Evolutionary conservation across 2,329 filamentous ascomycete genomes (phyloP).

Genomic region (Paracorniculantispora psalliotae): DNA sequence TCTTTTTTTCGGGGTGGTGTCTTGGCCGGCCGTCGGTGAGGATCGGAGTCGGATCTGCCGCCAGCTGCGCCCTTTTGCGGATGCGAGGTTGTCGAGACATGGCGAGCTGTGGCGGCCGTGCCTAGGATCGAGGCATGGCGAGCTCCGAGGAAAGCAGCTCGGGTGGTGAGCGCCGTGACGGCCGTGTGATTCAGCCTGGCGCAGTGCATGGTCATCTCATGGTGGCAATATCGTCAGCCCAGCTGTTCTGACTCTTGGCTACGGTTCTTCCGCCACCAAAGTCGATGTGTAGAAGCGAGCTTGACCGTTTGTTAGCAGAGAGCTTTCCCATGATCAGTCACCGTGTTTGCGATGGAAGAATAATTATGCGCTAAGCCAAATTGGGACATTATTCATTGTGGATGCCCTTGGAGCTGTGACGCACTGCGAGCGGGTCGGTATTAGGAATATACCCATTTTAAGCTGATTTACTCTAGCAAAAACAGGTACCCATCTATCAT

Average conservation of each 20-base stretch:
- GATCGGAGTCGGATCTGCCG: background rate
- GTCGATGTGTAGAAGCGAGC: background rate
- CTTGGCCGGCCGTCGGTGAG: background rate
- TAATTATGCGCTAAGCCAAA: background rate
- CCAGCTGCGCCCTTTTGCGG: background rate
- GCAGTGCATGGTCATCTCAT: slow-evolving; percentile 7
- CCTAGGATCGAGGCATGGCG: background rate
- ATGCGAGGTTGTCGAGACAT: background rate
- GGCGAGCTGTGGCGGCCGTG: background rate
- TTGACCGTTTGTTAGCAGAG: background rate
- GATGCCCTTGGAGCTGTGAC: background rate
- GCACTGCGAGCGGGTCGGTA: background rate
- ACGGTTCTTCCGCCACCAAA: background rate
- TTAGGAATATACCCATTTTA: background rate
- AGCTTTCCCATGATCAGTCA: background rate
- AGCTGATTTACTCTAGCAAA: background rate
- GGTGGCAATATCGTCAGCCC: background rate
- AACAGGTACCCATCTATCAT: background rate
- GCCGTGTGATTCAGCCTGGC: slow-evolving; percentile 3
- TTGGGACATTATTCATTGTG: slow-evolving; percentile 4
- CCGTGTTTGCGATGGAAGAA: background rate
- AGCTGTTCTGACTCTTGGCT: background rate
- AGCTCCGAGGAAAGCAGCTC: background rate
- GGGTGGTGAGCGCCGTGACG: background rate
- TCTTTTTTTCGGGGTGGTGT: background rate